A percentile compares a stretch with the other conserved stretches of the same genome.
These are phyloP conservation scores for Porodaedalea pini DNA, from an alignment of 1,284 basidiomycete genomes.

Conservation along the genomic window DNA sequence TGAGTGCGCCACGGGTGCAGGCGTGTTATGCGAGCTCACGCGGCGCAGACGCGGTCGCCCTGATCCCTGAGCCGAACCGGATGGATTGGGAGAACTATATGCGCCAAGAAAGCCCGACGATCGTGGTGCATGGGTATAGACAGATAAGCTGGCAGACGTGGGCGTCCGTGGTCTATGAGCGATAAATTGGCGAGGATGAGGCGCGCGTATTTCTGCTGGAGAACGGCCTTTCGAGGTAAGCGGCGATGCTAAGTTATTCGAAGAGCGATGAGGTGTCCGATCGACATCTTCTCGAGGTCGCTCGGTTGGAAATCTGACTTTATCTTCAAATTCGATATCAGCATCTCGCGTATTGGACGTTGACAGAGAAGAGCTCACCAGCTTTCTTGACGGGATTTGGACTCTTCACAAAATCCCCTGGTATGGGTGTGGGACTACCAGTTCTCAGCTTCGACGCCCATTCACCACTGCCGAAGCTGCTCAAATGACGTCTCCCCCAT, in stretches of 20 bases:
- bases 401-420: constrained; percentile 4
- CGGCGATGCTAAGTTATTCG: neutral
- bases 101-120: neutral
- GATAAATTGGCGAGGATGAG: constrained; percentile 16
- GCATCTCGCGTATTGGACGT: neutral
- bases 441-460: constrained; percentile 40
- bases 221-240: constrained; percentile 2
- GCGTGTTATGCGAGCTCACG: constrained; percentile 42
- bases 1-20: constrained; percentile 26
- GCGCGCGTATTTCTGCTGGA: constrained; percentile 10
- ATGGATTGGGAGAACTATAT: neutral
- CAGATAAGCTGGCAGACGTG: constrained; percentile 1
- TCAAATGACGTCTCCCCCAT: constrained; percentile 54
- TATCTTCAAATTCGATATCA: neutral
- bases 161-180: constrained; percentile 18
- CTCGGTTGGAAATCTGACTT: constrained; percentile 2
- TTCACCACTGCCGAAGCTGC: constrained; percentile 45
- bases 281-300: neutral
- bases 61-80: constrained; percentile 16
- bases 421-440: constrained; percentile 32
- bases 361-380: constrained; percentile 8
- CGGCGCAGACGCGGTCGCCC: constrained; percentile 39
- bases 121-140: neutral
- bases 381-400: constrained; percentile 12
- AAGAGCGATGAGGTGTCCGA: neutral